Evolutionary conservation across 768 basidiomycete species (phyloP), one percentile per base, ranked within the genome.

Genomic region (Mycena vulgaris): DNA sequence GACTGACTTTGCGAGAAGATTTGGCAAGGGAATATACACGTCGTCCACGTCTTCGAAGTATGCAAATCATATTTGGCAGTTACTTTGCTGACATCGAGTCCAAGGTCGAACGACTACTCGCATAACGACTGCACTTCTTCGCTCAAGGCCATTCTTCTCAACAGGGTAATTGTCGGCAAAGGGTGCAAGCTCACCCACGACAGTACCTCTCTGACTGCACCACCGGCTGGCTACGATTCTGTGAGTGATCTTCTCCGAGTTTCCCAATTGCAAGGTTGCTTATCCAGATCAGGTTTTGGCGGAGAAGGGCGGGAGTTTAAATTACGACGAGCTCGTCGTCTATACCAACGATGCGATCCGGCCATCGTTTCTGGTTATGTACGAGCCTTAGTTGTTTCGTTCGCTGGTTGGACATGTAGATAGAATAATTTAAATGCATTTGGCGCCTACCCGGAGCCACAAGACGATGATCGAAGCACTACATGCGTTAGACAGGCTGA

Each of bases 1-100:
- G 17, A 70, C 60, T 61, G 25, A 51, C 42, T 31, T 48, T 35
- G 48, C 11, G 33, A 37, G 17, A 71, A 92, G 91, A 68, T 92
- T 92, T 57, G 92, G 92, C 28, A 87, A 87, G 40, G 92, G 92
- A 28, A 90, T 92, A 47, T 93, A 92, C 75, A 92, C 91, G 1
- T 91, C 91, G 7, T 90, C 90, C n/a, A 93, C 92, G 1, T 92
- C 92, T n/a, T 93, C 92, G 9, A 93, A 93, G 87, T 89, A 63
- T 66, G 86, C 70, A 4, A 7, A 21, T 37, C 57, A 53, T 70
- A 23, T 19, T 39, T 19, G 23, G 47, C 28, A 5, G 21, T 49
- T 56, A 16, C 42, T 16, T 19, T 10, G 51, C 40, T 58, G 21
- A 59, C 39, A 33, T 55, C 42, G 5, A 19, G 3, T 16, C 23